Evolutionary conservation across 75 land plant species (phyloP), one percentile per base, ranked within the genome.

Genomic region (Adiantum capillusveneris): DNA sequence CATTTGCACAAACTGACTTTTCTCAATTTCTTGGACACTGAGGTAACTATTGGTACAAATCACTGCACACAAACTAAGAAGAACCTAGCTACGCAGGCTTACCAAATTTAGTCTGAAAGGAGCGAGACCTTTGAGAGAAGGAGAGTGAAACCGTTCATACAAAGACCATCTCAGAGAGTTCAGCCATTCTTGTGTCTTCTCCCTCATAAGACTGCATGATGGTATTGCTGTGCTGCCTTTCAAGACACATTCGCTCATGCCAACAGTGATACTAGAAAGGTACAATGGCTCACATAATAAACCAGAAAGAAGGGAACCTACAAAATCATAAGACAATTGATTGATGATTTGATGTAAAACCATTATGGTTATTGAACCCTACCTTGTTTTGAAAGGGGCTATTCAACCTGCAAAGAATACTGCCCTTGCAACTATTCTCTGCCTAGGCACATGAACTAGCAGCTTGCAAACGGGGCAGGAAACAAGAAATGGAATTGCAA

Each of bases 191-290:
- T n/a, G 18, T 46, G 50, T 5, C 37, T 34, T 34, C 37, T 34
- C 50, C 14, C 14, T n/a, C 13, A 46, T 2, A 46, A 6, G 6
- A 2, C 14, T 14, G 6, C 14, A 2, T n/a, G 22, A 46, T 46
- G 5, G 2, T 3, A 46, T 17, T 46, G 2, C 5, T 2, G 6
- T 6, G 3, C 22, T 21, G 50, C 50, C 14, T 21, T 46, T 14
- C 22, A 21, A 21, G 5, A 46, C 22, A 17, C 6, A 17, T n/a
- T 21, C 5, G 14, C 22, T 46, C 17, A 46, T 6, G 50, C 13
- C 6, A n/a, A 46, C 50, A 25, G 49, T 43, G 31, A 29, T 48
- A 30, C 48, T 53, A 59, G 64, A 44, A 57, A 45, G 41, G 53
- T 28, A 37, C 20, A 30, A 34, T 54, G 14, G 31, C 12, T 58